Conservation (phyloP, 1,284 basidiomycete species). For the Thecaphora thlaspeos region DNA sequence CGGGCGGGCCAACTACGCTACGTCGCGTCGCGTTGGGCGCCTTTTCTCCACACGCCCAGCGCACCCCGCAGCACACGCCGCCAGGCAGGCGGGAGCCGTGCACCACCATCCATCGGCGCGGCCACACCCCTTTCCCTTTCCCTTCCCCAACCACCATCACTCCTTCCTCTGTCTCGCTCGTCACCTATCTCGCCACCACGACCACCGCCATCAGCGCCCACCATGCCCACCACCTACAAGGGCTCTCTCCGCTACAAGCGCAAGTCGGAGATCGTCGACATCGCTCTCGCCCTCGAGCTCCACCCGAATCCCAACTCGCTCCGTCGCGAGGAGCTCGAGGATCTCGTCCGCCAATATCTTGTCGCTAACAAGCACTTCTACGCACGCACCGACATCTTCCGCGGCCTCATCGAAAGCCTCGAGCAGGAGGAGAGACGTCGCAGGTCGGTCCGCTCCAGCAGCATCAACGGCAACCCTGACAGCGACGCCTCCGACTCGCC, state of each 20-base stretch:
- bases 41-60: too few relatives aligned
- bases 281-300: conserved; percentile 40
- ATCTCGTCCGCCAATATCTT: conserved; percentile 36
- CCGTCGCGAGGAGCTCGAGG: conserved; percentile 44
- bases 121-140: conserved; percentile 7
- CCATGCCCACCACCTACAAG: conserved; percentile 17
- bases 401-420: conserved; percentile 42
- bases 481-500: conserved; percentile 44
- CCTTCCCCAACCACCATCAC: conserved; percentile 12
- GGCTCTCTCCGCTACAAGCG: conserved; percentile 45
- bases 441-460: conserved; percentile 31
- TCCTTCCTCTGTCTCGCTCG: too few relatives aligned
- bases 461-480: conserved; percentile 36
- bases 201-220: conserved; percentile 3
- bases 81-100: background rate
- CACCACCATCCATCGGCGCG: background rate
- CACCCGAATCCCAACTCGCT: conserved; percentile 18
- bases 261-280: conserved; percentile 45
- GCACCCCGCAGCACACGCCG: too few relatives aligned
- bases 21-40: too few relatives aligned
- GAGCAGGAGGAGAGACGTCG: conserved; percentile 22
- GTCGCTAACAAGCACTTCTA: conserved; percentile 29
- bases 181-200: conserved; percentile 12
- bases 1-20: too few relatives aligned
- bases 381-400: conserved; percentile 27